Percentiles rank a stretch among this genome's conserved stretches.
Conservation (phyloP, 106 monocot species). For the Xerophyta viscosa region DNA sequence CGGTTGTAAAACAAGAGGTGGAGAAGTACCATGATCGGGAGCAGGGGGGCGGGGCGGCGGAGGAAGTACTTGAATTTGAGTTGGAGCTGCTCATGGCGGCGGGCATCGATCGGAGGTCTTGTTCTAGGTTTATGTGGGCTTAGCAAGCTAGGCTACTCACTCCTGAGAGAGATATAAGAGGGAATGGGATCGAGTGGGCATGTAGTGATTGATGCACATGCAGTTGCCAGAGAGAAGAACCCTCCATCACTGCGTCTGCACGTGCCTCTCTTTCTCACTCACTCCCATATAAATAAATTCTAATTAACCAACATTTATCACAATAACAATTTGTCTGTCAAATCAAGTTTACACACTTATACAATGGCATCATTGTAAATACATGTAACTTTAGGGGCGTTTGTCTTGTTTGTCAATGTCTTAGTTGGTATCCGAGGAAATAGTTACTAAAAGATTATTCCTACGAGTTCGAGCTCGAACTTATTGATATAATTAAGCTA, state of each 20-base stretch:
- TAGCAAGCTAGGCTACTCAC: no score
- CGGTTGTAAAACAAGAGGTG: no score
- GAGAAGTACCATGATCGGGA: slow-evolving; percentile 27
- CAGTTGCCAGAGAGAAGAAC: slow-evolving; percentile 9
- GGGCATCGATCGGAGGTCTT: neutral
- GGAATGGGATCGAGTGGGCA: neutral
- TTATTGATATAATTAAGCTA: no score
- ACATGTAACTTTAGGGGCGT: no score
- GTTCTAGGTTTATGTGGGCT: neutral
- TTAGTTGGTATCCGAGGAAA: no score
- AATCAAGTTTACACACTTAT: no score
- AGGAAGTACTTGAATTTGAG: slow-evolving; percentile 11
- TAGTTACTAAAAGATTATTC: no score
- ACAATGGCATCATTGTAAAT: no score
- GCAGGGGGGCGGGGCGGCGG: slow-evolving; percentile 6
- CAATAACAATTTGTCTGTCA: neutral
- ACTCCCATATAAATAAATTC: neutral
- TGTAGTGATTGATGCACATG: slow-evolving; percentile 30
- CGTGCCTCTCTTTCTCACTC: slow-evolving; percentile 20
- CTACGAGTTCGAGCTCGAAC: no score
- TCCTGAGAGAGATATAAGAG: slow-evolving; percentile 3
- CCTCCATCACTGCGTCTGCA: slow-evolving; percentile 24
- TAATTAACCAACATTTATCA: neutral
- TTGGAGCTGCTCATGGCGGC: slow-evolving; percentile 14
- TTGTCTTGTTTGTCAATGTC: no score